Conservation (phyloP, 768 basidiomycete species). For the Panellus pusillus region DNA sequence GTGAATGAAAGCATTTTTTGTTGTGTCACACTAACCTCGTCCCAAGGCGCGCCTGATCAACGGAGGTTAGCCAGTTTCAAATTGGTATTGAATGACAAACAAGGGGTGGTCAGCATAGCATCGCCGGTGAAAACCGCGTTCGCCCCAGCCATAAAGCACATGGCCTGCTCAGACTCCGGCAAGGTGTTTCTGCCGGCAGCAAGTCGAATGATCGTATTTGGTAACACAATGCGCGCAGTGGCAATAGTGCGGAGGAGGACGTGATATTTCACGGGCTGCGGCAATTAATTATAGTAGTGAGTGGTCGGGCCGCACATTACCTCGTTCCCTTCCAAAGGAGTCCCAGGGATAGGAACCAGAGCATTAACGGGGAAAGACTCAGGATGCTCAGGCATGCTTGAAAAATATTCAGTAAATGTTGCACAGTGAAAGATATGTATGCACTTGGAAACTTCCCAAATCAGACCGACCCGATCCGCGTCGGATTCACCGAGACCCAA, state of each 20-base stretch:
- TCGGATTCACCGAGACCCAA: slow-evolving; percentile 92
- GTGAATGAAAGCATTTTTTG: background rate
- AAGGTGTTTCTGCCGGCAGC: slow-evolving; percentile 92
- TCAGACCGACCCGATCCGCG: slow-evolving; percentile 86
- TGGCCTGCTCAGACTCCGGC: slow-evolving; percentile 88
- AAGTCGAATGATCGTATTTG: slow-evolving; percentile 89
- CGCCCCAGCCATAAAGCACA: slow-evolving; percentile 98
- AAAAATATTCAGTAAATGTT: slow-evolving; percentile 16
- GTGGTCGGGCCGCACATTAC: slow-evolving; percentile 35
- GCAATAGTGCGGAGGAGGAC: slow-evolving; percentile 91
- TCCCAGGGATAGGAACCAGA: slow-evolving; percentile 92
- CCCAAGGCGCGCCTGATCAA: slow-evolving; percentile 82
- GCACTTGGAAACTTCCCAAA: slow-evolving; percentile 90
- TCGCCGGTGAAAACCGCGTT: slow-evolving; percentile 99
- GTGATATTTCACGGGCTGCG: slow-evolving; percentile 63
- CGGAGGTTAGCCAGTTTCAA: slow-evolving; percentile 7
- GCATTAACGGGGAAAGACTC: slow-evolving; percentile 99
- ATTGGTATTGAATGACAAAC: slow-evolving; percentile 50
- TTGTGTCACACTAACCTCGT: slow-evolving; percentile 55
- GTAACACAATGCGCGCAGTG: slow-evolving; percentile 90
- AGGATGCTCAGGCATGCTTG: slow-evolving; percentile 92
- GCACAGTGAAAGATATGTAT: slow-evolving; percentile 26
- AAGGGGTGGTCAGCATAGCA: slow-evolving; percentile 95
- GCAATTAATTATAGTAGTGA: slow-evolving; percentile 12
- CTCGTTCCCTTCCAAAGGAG: slow-evolving; percentile 89